A percentile compares a stretch with the other conserved stretches of the same genome.
Evolutionary conservation across 768 basidiomycete species (phyloP).

Genomic region (Hebeloma cylindrosporum): DNA sequence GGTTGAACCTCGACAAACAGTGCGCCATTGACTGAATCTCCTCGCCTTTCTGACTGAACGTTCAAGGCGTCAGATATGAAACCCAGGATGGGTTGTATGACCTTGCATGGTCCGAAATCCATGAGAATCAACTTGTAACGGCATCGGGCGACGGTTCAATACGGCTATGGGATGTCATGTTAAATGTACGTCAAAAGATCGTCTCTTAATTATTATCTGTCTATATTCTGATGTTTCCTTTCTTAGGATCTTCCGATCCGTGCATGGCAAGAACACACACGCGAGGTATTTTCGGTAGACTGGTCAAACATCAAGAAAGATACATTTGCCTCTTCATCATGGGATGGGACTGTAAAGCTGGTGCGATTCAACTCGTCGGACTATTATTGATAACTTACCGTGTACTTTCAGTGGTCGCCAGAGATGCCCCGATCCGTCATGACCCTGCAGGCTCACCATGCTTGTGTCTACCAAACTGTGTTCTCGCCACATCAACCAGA

Average conservation of each 20-base stretch:
- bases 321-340: conserved; percentile 81
- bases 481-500: conserved; percentile 93
- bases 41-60: conserved; percentile 24
- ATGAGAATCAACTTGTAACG: conserved; percentile 91
- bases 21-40: conserved; percentile 89
- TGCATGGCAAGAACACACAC: conserved; percentile 92
- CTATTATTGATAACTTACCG: neutral
- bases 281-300: conserved; percentile 91
- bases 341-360: conserved; percentile 90
- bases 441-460: conserved; percentile 80
- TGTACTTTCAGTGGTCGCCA: conserved; percentile 72
- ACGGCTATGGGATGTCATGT: conserved; percentile 85
- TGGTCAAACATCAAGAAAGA: conserved; percentile 96
- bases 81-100: conserved; percentile 30
- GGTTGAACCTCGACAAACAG: conserved; percentile 64
- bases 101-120: conserved; percentile 91
- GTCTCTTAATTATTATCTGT: neutral
- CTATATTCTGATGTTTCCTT: neutral
- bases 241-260: conserved; percentile 83
- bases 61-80: conserved; percentile 32
- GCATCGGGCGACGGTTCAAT: conserved; percentile 90
- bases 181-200: conserved; percentile 57
- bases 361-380: conserved; percentile 62
- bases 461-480: conserved; percentile 86
- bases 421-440: conserved; percentile 74